These are phyloP conservation scores for Amaranthus cruentus DNA, from an alignment of 148 eudicot genomes.

Conservation along the genomic window DNA sequence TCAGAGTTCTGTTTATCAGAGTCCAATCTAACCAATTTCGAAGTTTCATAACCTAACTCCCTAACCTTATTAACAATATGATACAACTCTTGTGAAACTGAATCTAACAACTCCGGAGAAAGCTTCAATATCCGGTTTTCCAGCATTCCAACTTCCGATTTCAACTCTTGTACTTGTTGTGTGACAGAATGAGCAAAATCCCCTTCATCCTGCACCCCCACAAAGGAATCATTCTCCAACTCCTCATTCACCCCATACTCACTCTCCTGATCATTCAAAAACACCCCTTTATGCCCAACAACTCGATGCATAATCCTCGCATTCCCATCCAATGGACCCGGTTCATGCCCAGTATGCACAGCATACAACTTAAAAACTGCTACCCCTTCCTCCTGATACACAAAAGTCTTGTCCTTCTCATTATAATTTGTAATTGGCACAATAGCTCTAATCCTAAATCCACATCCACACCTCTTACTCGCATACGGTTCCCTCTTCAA, in stretches of 20 bases:
- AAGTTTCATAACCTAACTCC: slow-evolving; percentile 51
- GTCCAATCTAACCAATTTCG: slow-evolving; percentile 49
- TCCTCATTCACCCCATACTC: slow-evolving; percentile 78
- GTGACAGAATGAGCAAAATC: slow-evolving; percentile 52
- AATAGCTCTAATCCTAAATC: slow-evolving; percentile 90
- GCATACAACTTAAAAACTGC: slow-evolving; percentile 95
- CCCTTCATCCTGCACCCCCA: slow-evolving; percentile 44
- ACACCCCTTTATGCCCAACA: slow-evolving; percentile 79
- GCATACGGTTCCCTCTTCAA: slow-evolving; percentile 91
- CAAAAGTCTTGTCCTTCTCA: slow-evolving; percentile 94
- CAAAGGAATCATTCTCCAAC: slow-evolving; percentile 50
- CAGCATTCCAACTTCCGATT: slow-evolving; percentile 51
- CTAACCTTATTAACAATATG: slow-evolving; percentile 71
- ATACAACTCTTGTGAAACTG: slow-evolving; percentile 64
- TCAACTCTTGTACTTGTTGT: slow-evolving; percentile 72
- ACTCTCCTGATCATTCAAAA: slow-evolving; percentile 61
- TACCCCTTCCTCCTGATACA: slow-evolving; percentile 84
- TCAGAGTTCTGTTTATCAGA: slow-evolving; percentile 60
- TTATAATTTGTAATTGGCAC: slow-evolving; percentile 86
- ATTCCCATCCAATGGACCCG: slow-evolving; percentile 94
- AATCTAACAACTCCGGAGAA: slow-evolving; percentile 46
- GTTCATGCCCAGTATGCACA: slow-evolving; percentile 94
- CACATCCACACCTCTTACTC: slow-evolving; percentile 90
- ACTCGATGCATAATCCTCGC: slow-evolving; percentile 97
- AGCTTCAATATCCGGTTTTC: slow-evolving; percentile 59